Evolutionary conservation across 1,139 yeast genomes (phyloP), one percentile per base, ranked within the genome.

Genomic region (Nakaseomyces kungkrabaensis): DNA sequence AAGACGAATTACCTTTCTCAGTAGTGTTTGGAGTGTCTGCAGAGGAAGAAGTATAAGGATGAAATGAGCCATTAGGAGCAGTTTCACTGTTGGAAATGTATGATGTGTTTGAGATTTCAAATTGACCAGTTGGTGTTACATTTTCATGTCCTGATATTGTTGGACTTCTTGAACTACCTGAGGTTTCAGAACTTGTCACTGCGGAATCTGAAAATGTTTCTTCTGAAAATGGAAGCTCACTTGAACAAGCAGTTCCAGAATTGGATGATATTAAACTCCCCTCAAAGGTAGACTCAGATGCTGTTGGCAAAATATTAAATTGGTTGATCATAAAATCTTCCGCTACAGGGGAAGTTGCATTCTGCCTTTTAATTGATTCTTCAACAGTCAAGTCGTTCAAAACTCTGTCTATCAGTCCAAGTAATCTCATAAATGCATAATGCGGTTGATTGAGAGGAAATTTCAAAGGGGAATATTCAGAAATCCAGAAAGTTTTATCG

Each of bases 401-500:
- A 1, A 54, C 26, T n/a, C 43, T 40, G 40, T 60, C 67, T 5
- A 68, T 50, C 40, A 57, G 60, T 8, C 50, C 54, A 41, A 64
- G 61, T 3, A 69, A 45, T 24, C 63, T 54, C 32, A 59, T 67
- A 26, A 81, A 67, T 48, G 85, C 75, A 58, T 77, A 85, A 52
- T 79, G 76, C 0, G 88, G 80, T 59, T 86, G 89, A 55, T 74
- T 76, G 42, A 82, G 67, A 0, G 92, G 92, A 48, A 76, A 76
- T 45, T 84, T 69, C 37, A 85, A 65, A 0, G 95, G 95, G 1
- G 89, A 81, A 3, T 66, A 61, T 3, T 79, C 80, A 6, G 82
- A 72, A 3, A 82, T 58, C 89, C 89, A 82, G 54, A 67, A 70
- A 22, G 64, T 52, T 6, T 69, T 63, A 49, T 63, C 59, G 0